Base-by-base conservation (phyloP, 805 yeast species). In the Candida manassasensis region DNA sequence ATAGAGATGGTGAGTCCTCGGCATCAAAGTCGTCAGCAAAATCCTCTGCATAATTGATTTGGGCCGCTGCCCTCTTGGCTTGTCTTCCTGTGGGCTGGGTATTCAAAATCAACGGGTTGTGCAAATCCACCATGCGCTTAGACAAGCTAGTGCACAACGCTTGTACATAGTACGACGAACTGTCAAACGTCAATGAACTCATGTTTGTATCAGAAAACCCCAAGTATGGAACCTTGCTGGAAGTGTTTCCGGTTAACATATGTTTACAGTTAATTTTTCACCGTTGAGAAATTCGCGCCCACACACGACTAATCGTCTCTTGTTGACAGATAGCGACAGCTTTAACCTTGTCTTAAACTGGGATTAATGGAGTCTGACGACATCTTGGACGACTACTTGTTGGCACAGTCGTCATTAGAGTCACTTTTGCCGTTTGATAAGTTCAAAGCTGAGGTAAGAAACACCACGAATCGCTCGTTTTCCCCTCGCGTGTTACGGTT, bases 41-140 rank as follows among this genome's bases (percentile, higher is more conserved):
- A 32, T 42, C 46, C 53, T 87, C 96, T 0, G 96, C 93, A 52
- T 88, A 88, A 53, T 84, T 85, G 34, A 85, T 77, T 32, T 79
- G 81, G 25, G 73, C 73, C 8, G 85, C 79, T 27, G 69, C 62
- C 47, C 96, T 69, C 55, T 86, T 87, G 21, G 87, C 80, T 19
- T 81, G 73, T 44, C 97, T 73, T 3, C 88, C 77, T 2, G 86
- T 84, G 16, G 83, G 80, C 1, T 87, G 82, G 2, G 86, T 74
- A 24, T 54, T 62, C 21, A 82, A 71, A 46, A 81, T 75, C 21
- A 89, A 61, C 2, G 94, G 78, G 21, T 87, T 84, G 21, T 79
- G 82, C 42, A 81, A 79, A 42, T 84, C 75, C 3, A 52, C 42
- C 27, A 87, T 69, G 43, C 97, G 67, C 35, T 84, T 75, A 26